Base-by-base conservation (phyloP, 371 early-diverging fungal genomes). In the Mucor indicus region DNA sequence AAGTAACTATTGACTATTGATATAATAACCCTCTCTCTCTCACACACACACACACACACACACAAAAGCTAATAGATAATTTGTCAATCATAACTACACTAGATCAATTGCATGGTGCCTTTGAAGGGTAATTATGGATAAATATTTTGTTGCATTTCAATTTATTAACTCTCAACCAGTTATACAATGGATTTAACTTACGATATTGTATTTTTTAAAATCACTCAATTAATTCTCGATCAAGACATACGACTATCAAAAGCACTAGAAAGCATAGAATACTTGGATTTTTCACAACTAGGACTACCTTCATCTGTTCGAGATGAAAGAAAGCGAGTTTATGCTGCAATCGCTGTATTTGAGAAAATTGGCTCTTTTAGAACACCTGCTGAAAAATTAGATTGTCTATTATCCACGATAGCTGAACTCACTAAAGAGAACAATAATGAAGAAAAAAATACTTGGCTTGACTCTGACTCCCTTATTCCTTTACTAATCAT, bases 141-240 rank as follows among this genome's bases (percentile, higher is more conserved):
- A n/a, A n/a, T n/a, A n/a, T n/a, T n/a, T n/a, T n/a, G n/a, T n/a
- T n/a, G n/a, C n/a, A n/a, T n/a, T n/a, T n/a, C n/a, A n/a, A n/a
- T n/a, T n/a, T n/a, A n/a, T n/a, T n/a, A n/a, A n/a, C n/a, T n/a
- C n/a, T n/a, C n/a, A n/a, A n/a, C n/a, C 4, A 75, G 72, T 35
- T 60, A 76, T 46, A 52, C 79, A 11, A 75, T 79, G 79, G 79
- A 81, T 38, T 60, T 69, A 17, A 79, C 72, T 2, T 81, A 81
- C 35, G 81, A 81, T 45, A 70, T 79, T 25, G 70, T 72, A 1
- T 81, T 81, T 42, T 81, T 77, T 60, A 75, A 69, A 33, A 69
- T 81, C 48, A 71, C 77, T 0, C 66, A 69, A 30, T 41, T 69
- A 13, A 36, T 71, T 21, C 64, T 70, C 9, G 41, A 48, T 0